A percentile compares a stretch with the other conserved stretches of the same genome.
Evolutionary conservation across 2,329 filamentous ascomycete species (phyloP).

Genomic region (Macrophomina phaseolina): DNA sequence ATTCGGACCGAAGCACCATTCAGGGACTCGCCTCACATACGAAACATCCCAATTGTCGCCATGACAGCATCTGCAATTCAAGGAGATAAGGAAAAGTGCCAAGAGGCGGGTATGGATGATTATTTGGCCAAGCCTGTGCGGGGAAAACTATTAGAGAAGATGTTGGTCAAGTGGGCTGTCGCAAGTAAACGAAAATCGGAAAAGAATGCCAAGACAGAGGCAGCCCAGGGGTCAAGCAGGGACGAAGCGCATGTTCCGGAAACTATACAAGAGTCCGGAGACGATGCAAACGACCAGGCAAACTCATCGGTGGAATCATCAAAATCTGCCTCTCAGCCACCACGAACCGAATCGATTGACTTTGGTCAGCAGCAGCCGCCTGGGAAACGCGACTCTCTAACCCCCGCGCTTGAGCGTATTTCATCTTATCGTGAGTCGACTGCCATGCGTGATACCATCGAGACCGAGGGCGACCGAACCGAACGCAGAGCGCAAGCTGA

Average conservation of each 20-base stretch:
- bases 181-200: constrained; percentile 46
- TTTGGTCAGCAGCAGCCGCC: constrained; percentile 35
- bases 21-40: constrained; percentile 59
- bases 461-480: constrained; percentile 53
- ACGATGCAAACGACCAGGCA: not conserved
- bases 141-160: constrained; percentile 69
- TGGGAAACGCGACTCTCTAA: not conserved
- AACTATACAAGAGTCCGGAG: constrained; percentile 1
- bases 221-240: not conserved
- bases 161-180: constrained; percentile 72
- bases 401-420: constrained; percentile 39
- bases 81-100: constrained; percentile 76
- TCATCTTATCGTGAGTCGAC: constrained; percentile 42
- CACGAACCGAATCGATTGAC: constrained; percentile 37
- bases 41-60: constrained; percentile 75
- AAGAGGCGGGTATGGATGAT: constrained; percentile 76
- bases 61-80: constrained; percentile 82
- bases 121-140: constrained; percentile 77
- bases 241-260: not conserved
- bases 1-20: constrained; percentile 73
- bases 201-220: not conserved
- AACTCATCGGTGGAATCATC: not conserved
- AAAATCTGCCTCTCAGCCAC: constrained; percentile 27
- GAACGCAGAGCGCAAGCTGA: constrained; percentile 57
- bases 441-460: constrained; percentile 47